Evolutionary conservation across 2,329 filamentous ascomycete genomes (phyloP), one percentile per base, ranked within the genome.

Genomic region (Phyllosticta citribraziliensis): DNA sequence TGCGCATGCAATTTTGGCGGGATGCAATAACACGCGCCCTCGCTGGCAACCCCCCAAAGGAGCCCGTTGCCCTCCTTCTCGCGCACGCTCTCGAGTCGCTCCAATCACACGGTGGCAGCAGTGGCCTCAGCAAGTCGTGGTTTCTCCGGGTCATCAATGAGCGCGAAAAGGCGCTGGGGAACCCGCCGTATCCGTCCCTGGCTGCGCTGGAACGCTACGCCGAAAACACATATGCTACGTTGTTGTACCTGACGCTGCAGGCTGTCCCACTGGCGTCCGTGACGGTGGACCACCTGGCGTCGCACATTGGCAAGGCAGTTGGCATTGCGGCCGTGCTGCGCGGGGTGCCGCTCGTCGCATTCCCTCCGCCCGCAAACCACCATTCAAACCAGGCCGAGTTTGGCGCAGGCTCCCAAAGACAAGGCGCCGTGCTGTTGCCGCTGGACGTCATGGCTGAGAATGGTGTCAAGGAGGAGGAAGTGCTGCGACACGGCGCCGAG

Each of bases 1-100:
- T 97, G 81, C 91, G 94, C 65, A 87, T 96, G 75, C 90, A 96
- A 73, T 97, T 97, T 79, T 97, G 94, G 89, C 85, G 89, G 56
- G 92, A 97, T 67, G 85, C 89, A 4, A 79, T 99, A 57, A 83
- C 87, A 59, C 86, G 87, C 64, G 88, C 89, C 1, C 88, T 97
- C 63, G 81, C 87, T 1, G 88, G 88, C 33, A 79, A 80, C 0
- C 92, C 94, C 1, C 91, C 92, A 1, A 90, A 91, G 69, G 92
- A 99, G 72, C 94, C 94, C 22, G 89, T 97, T 52, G 93, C 92
- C 62, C 83, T 96, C 30, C 80, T 97, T 5, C 81, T 99, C 1
- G 82, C 90, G 64, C 83, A 86, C 62, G 88, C 88, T 22, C 81
- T 95, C 17, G 79, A 82, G 6, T 81, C 84, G 30, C 73, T 86